Evolutionary conservation across 2,329 filamentous ascomycete species (phyloP).

Genomic region (Hyphodiscus sp.): DNA sequence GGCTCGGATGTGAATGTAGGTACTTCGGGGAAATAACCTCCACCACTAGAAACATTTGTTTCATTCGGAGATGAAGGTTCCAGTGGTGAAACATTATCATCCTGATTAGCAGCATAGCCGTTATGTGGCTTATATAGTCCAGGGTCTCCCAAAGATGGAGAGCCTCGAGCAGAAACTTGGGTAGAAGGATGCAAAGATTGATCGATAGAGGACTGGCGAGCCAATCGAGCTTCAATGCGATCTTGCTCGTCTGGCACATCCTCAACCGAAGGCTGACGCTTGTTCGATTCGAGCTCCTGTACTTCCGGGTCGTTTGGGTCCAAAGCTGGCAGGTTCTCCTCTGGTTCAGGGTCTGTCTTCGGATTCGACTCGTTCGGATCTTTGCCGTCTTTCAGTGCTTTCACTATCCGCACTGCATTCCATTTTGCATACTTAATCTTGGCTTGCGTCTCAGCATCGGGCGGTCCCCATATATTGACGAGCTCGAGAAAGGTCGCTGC

Average conservation of each 20-base stretch:
- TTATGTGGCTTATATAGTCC: conserved; percentile 32
- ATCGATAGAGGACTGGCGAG: conserved; percentile 41
- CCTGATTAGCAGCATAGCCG: conserved; percentile 26
- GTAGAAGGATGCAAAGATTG: conserved; percentile 40
- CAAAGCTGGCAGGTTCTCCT: conserved; percentile 41
- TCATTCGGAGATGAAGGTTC: conserved; percentile 36
- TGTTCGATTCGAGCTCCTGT: conserved; percentile 46
- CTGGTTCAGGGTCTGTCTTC: conserved; percentile 44
- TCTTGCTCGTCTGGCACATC: conserved; percentile 52
- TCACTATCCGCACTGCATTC: conserved; percentile 85
- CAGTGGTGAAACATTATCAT: conserved; percentile 45
- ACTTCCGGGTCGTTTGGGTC: conserved; percentile 62
- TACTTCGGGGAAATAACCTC: conserved; percentile 53
- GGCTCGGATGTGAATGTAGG: conserved; percentile 27
- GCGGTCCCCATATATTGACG: conserved; percentile 71
- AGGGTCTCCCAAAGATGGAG: conserved; percentile 10
- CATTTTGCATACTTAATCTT: conserved; percentile 98
- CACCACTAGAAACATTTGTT: conserved; percentile 43
- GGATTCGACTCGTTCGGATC: conserved; percentile 93
- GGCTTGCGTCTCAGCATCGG: conserved; percentile 67
- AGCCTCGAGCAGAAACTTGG: conserved; percentile 25
- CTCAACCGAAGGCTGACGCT: conserved; percentile 39
- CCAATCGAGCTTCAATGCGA: conserved; percentile 37
- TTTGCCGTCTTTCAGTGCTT: conserved; percentile 81
- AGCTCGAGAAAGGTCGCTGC: conserved; percentile 89